Evolutionary conservation across 176 grass and related monocot genomes (phyloP).

Genomic region (Triticum turgidum): DNA sequence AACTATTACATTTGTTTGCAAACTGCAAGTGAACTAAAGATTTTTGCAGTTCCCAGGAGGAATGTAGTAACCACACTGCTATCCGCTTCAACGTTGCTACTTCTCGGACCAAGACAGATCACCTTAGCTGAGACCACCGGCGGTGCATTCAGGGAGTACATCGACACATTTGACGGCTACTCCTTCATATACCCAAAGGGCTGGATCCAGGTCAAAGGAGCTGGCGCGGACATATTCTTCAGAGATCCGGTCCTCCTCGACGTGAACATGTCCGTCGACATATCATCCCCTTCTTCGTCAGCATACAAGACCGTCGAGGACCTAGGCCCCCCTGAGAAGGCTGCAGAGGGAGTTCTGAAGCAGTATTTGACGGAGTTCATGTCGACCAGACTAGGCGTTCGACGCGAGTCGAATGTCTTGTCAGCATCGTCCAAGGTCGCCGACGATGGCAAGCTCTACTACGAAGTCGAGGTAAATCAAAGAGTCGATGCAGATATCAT

Average conservation of each 20-base stretch:
- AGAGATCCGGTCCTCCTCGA: slow-evolving; percentile 63
- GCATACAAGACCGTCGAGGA: slow-evolving; percentile 56
- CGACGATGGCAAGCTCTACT: slow-evolving; percentile 80
- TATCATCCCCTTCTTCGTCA: slow-evolving; percentile 81
- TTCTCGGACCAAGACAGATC: slow-evolving; percentile 23
- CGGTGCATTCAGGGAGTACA: slow-evolving; percentile 64
- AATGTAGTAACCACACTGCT: slow-evolving; percentile 57
- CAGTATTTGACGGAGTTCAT: slow-evolving; percentile 89
- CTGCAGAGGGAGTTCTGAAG: slow-evolving; percentile 62
- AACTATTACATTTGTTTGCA: neutral
- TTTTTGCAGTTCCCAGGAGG: slow-evolving; percentile 88
- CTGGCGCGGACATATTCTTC: slow-evolving; percentile 77
- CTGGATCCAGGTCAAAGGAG: slow-evolving; percentile 80
- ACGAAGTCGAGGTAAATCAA: slow-evolving; percentile 77
- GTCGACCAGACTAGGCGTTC: slow-evolving; percentile 74
- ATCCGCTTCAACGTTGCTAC: slow-evolving; percentile 50
- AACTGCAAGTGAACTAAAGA: slow-evolving; percentile 32
- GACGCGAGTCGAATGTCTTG: slow-evolving; percentile 68
- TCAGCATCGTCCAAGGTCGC: slow-evolving; percentile 61
- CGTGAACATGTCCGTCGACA: slow-evolving; percentile 77
- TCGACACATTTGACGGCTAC: slow-evolving; percentile 81
- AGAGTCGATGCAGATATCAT: neutral
- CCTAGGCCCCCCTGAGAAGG: slow-evolving; percentile 59
- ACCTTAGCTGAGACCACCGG: slow-evolving; percentile 41
- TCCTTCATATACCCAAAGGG: slow-evolving; percentile 64